phyloP scores from a whole-genome alignment of 345 rosid species.

The Melastoma malabathricum region DNA sequence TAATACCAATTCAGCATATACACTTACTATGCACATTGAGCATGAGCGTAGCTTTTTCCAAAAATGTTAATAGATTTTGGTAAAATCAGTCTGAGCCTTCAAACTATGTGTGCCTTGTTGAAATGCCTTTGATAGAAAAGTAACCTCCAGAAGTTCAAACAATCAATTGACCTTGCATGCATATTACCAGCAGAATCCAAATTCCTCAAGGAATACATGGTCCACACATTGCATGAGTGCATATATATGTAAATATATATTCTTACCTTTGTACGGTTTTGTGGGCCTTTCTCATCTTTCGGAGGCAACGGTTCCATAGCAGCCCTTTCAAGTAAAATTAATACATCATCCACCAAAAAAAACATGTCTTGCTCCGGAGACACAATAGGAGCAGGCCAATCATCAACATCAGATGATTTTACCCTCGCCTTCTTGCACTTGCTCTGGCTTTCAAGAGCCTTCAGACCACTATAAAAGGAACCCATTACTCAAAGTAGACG shows the following conservation, averaged over 20 bases:
- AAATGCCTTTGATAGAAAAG: too few species aligned
- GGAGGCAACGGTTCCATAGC: conserved; percentile 74
- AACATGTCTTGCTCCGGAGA: conserved; percentile 59
- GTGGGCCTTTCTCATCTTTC: conserved; percentile 79
- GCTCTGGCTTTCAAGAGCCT: conserved; percentile 82
- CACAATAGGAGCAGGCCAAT: conserved; percentile 69
- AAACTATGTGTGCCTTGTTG: too few species aligned
- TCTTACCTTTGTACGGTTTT: conserved; percentile 67
- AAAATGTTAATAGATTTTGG: too few species aligned
- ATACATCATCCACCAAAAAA: conserved; percentile 73
- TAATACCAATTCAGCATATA: too few species aligned
- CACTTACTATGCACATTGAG: too few species aligned
- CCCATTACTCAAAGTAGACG: conserved; percentile 98
- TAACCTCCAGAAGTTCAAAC: too few species aligned
- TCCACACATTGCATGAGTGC: too few species aligned
- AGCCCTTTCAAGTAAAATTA: conserved; percentile 60
- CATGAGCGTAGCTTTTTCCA: too few species aligned
- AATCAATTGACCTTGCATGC: too few species aligned
- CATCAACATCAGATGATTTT: conserved; percentile 42
- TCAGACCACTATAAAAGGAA: conserved; percentile 90
- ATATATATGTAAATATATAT: not conserved
- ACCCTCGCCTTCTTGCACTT: conserved; percentile 47
- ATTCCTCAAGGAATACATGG: too few species aligned
- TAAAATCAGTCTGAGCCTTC: too few species aligned
- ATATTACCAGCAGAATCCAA: too few species aligned